Evolutionary conservation across 2,329 filamentous ascomycete genomes (phyloP).

Genomic region (Helotiales sp.): DNA sequence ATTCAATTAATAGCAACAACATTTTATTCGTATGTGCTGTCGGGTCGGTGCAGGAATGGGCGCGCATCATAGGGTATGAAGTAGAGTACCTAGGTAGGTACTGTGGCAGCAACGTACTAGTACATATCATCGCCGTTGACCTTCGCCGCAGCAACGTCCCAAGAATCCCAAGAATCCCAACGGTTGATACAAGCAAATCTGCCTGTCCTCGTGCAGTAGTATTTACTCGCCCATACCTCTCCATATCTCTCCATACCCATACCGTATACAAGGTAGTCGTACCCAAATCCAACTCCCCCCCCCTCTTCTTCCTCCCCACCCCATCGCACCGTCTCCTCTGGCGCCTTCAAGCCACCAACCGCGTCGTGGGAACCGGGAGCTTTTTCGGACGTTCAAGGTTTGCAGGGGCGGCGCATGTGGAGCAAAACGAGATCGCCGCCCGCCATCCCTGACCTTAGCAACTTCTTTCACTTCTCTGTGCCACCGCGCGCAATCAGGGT

Average conservation of each 20-base stretch:
- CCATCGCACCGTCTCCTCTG: background rate
- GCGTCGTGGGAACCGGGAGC: background rate
- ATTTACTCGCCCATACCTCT: background rate
- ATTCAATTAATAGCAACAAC: background rate
- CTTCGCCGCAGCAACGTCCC: background rate
- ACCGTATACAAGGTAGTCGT: background rate
- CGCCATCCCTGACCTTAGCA: background rate
- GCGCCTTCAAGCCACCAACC: background rate
- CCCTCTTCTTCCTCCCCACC: background rate
- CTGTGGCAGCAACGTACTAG: too few species aligned
- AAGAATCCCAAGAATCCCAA: background rate
- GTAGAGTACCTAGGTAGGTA: too few species aligned
- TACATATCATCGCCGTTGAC: background rate
- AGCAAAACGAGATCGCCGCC: background rate
- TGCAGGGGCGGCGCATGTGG: background rate
- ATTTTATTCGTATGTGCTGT: too few species aligned
- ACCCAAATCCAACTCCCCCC: background rate
- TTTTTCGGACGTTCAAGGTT: background rate
- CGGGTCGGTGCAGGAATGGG: too few species aligned
- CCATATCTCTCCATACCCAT: background rate
- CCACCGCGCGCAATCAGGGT: slow-evolving; percentile 1
- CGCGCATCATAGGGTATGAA: too few species aligned
- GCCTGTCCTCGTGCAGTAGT: too few species aligned
- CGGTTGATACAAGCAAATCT: background rate
- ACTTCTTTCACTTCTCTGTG: background rate